phyloP scores from a whole-genome alignment of 2,329 filamentous ascomycete species.

The Paradendryphiella salina region DNA sequence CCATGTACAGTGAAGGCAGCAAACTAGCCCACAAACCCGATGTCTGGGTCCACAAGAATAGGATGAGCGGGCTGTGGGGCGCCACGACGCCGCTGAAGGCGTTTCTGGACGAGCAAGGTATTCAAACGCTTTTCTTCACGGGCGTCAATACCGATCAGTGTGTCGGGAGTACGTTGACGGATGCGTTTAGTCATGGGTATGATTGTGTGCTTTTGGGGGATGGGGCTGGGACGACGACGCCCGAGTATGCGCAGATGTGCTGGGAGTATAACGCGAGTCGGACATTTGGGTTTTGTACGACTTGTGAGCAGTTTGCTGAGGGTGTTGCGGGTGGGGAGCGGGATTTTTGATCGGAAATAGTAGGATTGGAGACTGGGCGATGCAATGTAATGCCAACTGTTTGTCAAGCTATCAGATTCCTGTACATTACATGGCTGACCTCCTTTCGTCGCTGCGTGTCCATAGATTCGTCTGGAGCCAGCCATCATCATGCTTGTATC shows the following conservation, averaged over 20 bases:
- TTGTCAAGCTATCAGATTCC: too few relatives aligned
- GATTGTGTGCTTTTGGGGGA: conserved; percentile 50
- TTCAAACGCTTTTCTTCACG: conserved; percentile 48
- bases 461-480: too few relatives aligned
- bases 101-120: conserved; percentile 46
- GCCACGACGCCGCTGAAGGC: conserved; percentile 41
- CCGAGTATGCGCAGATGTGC: conserved; percentile 45
- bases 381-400: too few relatives aligned
- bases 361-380: too few relatives aligned
- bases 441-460: too few relatives aligned
- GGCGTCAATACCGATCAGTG: conserved; percentile 53
- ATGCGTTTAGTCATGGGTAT: conserved; percentile 50
- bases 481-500: too few relatives aligned
- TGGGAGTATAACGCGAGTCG: conserved; percentile 49
- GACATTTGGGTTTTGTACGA: conserved; percentile 48
- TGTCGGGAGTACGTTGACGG: conserved; percentile 48
- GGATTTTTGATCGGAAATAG: too few relatives aligned
- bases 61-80: conserved; percentile 50
- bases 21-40: conserved; percentile 22
- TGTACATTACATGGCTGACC: too few relatives aligned
- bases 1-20: conserved; percentile 32
- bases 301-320: conserved; percentile 40
- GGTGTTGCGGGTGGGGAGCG: conserved; percentile 25
- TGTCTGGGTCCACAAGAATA: conserved; percentile 47
- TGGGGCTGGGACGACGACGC: conserved; percentile 49